A percentile compares a stretch with the other conserved stretches of the same genome.
Conservation (phyloP, 2,329 filamentous ascomycete genomes). For the Spiromastix sp. region DNA sequence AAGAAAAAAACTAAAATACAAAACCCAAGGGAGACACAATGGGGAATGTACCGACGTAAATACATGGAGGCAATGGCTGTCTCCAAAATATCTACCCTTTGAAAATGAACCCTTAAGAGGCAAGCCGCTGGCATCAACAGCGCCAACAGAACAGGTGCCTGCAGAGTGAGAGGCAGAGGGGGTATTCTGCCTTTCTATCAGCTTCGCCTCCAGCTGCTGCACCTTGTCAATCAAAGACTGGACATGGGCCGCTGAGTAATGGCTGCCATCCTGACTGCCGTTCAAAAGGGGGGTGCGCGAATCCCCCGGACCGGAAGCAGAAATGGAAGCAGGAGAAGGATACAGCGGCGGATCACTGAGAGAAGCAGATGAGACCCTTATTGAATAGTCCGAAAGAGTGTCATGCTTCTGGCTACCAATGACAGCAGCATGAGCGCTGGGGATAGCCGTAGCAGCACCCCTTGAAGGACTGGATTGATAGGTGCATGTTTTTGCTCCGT, state of each 20-base stretch:
- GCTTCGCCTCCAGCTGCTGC: constrained; percentile 1
- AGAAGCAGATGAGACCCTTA: too few relatives aligned
- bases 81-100: constrained; percentile 44
- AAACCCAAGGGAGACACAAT: neutral
- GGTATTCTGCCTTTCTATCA: constrained; percentile 1
- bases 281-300: too few relatives aligned
- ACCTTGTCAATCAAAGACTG: constrained; percentile 2
- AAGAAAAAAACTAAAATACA: neutral
- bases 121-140: neutral
- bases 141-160: too few relatives aligned
- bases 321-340: too few relatives aligned
- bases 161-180: too few relatives aligned
- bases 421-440: neutral
- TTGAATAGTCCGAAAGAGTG: too few relatives aligned
- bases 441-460: neutral
- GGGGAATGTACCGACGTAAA: neutral
- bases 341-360: too few relatives aligned
- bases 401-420: neutral
- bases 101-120: constrained; percentile 6
- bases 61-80: constrained; percentile 43
- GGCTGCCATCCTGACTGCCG: too few relatives aligned
- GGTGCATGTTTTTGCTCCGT: neutral
- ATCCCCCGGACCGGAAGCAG: too few relatives aligned
- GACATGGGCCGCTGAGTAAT: neutral
- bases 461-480: neutral